phyloP scores from a whole-genome alignment of 225 moss, liverwort and hornwort genomes.

The Rhytidiadelphus loreus region DNA sequence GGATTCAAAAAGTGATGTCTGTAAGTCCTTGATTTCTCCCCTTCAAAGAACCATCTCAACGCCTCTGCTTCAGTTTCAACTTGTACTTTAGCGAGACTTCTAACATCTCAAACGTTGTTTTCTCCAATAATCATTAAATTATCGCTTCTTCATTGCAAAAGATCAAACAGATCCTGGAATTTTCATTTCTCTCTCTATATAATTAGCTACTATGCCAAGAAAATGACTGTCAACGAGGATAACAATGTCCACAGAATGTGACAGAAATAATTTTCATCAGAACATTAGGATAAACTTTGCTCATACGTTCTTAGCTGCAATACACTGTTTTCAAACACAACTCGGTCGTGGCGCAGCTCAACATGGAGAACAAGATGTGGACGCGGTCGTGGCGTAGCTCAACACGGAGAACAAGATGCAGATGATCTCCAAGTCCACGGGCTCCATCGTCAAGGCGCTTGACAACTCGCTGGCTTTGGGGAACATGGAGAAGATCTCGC shows the following conservation, averaged over 20 bases:
- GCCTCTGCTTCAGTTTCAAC: constrained; percentile 72
- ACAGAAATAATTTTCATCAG: background rate
- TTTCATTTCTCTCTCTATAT: background rate
- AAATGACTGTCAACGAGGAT: background rate
- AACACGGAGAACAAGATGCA: too few species aligned
- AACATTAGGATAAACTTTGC: background rate
- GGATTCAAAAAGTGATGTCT: constrained; percentile 75
- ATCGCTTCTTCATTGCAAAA: constrained; percentile 60
- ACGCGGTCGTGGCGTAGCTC: too few species aligned
- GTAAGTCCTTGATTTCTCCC: constrained; percentile 69
- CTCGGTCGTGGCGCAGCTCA: too few species aligned
- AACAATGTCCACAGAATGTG: background rate
- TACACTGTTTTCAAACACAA: too few species aligned
- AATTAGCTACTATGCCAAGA: background rate
- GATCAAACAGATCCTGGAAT: constrained; percentile 67
- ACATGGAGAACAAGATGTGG: too few species aligned
- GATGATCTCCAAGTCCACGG: too few species aligned
- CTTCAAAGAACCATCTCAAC: constrained; percentile 72
- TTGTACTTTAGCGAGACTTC: constrained; percentile 65
- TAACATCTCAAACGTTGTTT: constrained; percentile 58
- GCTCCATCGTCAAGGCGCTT: too few species aligned
- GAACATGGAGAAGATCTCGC: too few species aligned
- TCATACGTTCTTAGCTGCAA: background rate
- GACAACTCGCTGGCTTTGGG: too few species aligned
- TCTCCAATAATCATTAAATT: constrained; percentile 73